Evolutionary conservation across 345 rosid genomes (phyloP).

Genomic region (Lepidium sativum): DNA sequence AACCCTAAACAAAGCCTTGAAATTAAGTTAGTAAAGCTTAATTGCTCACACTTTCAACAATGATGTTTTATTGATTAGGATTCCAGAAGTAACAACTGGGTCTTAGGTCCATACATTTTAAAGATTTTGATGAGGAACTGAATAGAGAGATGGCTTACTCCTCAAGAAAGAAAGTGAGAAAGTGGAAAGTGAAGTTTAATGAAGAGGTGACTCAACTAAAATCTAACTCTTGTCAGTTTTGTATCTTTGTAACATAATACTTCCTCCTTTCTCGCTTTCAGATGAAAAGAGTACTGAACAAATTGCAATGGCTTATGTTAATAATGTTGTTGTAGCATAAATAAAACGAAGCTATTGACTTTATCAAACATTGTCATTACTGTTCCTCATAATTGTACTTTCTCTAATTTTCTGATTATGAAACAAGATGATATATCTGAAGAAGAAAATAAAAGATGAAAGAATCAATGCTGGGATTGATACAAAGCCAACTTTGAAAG

Average conservation of each 20-base stretch:
- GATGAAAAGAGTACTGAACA: slow-evolving; percentile 8
- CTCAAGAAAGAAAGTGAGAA: slow-evolving; percentile 11
- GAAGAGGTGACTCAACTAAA: not conserved
- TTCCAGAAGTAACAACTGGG: not conserved
- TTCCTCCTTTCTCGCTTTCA: slow-evolving; percentile 19
- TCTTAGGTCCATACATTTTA: not conserved
- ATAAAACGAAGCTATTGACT: not conserved
- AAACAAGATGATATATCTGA: not conserved
- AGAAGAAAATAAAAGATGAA: not conserved
- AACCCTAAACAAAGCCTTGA: not conserved
- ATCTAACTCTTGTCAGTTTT: slow-evolving; percentile 10
- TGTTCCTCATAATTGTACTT: not conserved
- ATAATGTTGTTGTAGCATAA: slow-evolving; percentile 4
- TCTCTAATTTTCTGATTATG: not conserved
- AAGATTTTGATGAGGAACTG: not conserved
- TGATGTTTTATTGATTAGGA: slow-evolving; percentile 1
- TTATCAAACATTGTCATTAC: not conserved
- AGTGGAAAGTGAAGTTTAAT: slow-evolving; percentile 22
- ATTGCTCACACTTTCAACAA: not conserved
- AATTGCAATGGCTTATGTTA: slow-evolving; percentile 5
- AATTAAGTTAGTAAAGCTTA: not conserved
- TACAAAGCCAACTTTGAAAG: slow-evolving; percentile 22
- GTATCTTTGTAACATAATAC: slow-evolving; percentile 5
- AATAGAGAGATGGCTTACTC: slow-evolving; percentile 12
- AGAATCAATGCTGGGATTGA: slow-evolving; percentile 3